These are phyloP conservation scores for Candida insectorum DNA, from an alignment of 805 yeast genomes.

Conservation along the genomic window DNA sequence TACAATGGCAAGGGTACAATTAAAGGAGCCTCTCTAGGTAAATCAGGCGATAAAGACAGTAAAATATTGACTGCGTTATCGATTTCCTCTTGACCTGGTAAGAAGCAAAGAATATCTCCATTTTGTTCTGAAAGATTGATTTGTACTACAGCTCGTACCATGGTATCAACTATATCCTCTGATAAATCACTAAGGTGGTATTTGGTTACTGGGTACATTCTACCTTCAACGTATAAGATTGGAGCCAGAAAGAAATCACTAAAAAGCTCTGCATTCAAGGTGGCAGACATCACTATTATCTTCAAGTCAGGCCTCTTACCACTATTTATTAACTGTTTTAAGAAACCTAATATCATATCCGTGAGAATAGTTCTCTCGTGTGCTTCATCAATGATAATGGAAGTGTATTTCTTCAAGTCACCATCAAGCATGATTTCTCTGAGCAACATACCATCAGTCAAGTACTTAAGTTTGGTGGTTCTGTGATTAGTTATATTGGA, in stretches of 20 bases:
- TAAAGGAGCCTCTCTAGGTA: constrained; percentile 73
- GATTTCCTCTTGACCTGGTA: constrained; percentile 97
- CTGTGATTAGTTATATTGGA: constrained; percentile 57
- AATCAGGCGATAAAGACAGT: constrained; percentile 54
- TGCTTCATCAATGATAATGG: constrained; percentile 90
- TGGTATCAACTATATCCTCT: constrained; percentile 81
- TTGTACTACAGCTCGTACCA: constrained; percentile 71
- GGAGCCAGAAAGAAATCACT: constrained; percentile 80
- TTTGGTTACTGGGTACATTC: constrained; percentile 79
- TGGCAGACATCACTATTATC: constrained; percentile 86
- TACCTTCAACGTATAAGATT: constrained; percentile 85
- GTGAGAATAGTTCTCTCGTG: constrained; percentile 94
- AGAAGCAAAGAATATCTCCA: constrained; percentile 89
- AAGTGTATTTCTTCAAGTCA: constrained; percentile 59
- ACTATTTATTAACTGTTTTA: constrained; percentile 57
- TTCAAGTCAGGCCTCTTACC: constrained; percentile 58
- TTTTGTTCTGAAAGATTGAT: constrained; percentile 73
- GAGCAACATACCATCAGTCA: constrained; percentile 96
- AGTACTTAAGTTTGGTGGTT: constrained; percentile 69
- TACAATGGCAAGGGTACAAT: constrained; percentile 81
- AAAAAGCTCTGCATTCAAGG: constrained; percentile 86
- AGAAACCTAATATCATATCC: constrained; percentile 83
- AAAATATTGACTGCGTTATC: constrained; percentile 74
- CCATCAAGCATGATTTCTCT: constrained; percentile 85
- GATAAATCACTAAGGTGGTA: constrained; percentile 59